Base-by-base conservation (phyloP, 257 asterid genomes). In the Jacaranda copaia region DNA sequence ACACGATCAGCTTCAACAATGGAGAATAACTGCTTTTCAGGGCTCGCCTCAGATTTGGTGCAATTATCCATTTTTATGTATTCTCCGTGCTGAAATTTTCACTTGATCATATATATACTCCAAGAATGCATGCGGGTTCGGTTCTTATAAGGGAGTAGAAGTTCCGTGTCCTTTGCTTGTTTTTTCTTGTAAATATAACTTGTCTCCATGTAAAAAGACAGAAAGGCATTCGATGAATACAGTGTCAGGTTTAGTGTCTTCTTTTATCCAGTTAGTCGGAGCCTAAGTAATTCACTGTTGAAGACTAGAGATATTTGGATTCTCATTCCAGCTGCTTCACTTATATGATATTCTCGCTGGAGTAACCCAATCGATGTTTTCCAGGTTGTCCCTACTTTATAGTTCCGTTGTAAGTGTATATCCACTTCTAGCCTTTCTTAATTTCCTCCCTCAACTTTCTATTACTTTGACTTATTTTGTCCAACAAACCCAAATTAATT, bases 31-130 rank as follows among this genome's bases (percentile, higher is more conserved):
- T 76, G 69, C 66, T 81, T 81, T 9, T 84, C 79, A 5, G 81
- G 79, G 73, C 53, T 79, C 35, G 68, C 51, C 76, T 73, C 87
- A 59, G 75, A 48, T 68, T 87, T 84, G 20, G 51, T 72, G 69
- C 77, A 74, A 38, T 5, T 65, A 5, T 80, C 81, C 88, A 80
- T 78, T 82, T 80, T 78, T 84, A 79, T 12, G 8, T 75, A n/a
- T 16, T 16, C 9, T 36, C 5, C 5, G 4, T 14, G 39, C 49
- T 42, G 20, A 25, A 25, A 57, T 1, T 53, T 55, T 72, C 46
- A 25, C 32, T 25, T 25, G 32, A 25, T 25, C 32, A 25, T 25
- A 25, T 25, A 25, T 25, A 25, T 25, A 70, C 42, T 25, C 67
- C 79, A 51, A 75, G 39, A 39, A 68, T 49, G 74, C 36, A 36